phyloP scores from a whole-genome alignment of 106 monocot species.

The Agapanthus africanus region DNA sequence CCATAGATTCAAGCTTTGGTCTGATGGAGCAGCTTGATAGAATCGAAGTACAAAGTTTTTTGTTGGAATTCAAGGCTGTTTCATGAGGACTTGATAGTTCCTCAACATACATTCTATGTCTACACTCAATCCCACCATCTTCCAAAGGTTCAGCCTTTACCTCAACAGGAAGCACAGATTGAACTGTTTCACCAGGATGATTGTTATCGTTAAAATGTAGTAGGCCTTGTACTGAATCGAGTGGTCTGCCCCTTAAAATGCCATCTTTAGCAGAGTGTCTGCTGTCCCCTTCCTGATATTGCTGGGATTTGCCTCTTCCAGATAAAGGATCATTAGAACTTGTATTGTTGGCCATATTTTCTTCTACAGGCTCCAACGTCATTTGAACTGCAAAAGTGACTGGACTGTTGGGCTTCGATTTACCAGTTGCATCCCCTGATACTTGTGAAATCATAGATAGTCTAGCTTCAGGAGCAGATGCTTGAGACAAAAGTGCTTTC shows the following conservation, averaged over 20 bases:
- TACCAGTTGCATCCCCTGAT: background rate
- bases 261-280: conserved; percentile 4
- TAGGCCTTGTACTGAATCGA: background rate
- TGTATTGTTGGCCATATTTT: background rate
- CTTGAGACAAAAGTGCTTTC: background rate
- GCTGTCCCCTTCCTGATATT: conserved; percentile 3
- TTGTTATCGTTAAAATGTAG: conserved; percentile 1
- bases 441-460: background rate
- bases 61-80: conserved; percentile 4
- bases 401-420: background rate
- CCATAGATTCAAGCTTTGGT: conserved; percentile 27
- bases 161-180: too few relatives aligned
- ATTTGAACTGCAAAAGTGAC: background rate
- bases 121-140: background rate
- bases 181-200: conserved; percentile 11
- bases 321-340: conserved; percentile 4
- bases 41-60: conserved; percentile 3
- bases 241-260: background rate
- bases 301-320: conserved; percentile 1
- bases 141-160: conserved; percentile 26
- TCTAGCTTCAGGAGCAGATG: conserved; percentile 2
- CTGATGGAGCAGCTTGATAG: background rate
- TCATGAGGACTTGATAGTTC: conserved; percentile 8
- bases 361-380: conserved; percentile 11
- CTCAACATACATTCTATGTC: background rate